These are phyloP conservation scores for Pythium vanterpoolii DNA, from an alignment of 352 stramenopile species.

Conservation along the genomic window DNA sequence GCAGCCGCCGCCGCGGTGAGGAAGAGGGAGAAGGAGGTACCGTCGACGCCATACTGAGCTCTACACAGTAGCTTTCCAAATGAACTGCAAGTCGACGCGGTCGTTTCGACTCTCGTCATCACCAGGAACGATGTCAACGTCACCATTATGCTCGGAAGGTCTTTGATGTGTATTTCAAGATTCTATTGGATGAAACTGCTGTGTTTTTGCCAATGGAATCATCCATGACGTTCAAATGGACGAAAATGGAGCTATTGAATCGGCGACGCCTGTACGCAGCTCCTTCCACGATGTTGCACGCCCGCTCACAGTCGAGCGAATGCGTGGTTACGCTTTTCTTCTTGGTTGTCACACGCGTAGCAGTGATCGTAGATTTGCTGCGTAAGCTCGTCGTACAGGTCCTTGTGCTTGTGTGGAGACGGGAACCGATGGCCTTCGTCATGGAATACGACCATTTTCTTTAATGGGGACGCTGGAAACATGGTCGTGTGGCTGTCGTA, in stretches of 20 bases:
- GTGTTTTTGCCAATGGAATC: too few species aligned
- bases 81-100: not conserved
- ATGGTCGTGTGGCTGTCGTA: constrained; percentile 9
- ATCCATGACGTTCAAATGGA: too few species aligned
- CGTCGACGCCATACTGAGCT: not conserved
- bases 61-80: not conserved
- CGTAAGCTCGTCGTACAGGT: constrained; percentile 29
- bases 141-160: not conserved
- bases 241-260: too few species aligned
- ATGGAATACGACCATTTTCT: constrained; percentile 35
- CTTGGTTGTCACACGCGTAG: constrained; percentile 13
- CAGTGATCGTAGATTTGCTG: constrained; percentile 27
- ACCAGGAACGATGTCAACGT: constrained; percentile 1
- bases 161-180: not conserved
- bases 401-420: constrained; percentile 19
- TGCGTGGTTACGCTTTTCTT: not conserved
- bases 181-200: constrained; percentile 1
- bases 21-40: not conserved
- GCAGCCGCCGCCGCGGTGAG: constrained; percentile 18
- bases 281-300: not conserved
- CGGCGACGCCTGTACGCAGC: not conserved
- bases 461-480: constrained; percentile 20
- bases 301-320: not conserved
- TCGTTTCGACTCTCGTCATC: not conserved
- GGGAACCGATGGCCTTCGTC: constrained; percentile 35